Percentiles rank a stretch among this genome's conserved stretches.
These are phyloP conservation scores for Beauveria varroae DNA, from an alignment of 2,329 filamentous ascomycete species.

Conservation along the genomic window DNA sequence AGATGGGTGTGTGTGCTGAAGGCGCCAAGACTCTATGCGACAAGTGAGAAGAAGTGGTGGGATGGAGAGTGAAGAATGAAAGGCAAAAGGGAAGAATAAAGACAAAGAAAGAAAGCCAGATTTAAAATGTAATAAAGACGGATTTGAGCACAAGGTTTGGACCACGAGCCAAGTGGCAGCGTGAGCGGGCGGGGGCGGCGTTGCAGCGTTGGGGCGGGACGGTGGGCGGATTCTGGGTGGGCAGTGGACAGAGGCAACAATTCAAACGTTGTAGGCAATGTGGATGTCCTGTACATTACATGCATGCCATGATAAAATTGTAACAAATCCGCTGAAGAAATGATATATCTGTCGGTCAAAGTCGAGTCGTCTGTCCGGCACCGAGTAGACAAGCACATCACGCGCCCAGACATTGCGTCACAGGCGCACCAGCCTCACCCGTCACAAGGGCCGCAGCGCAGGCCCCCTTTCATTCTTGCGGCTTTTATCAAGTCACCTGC, in stretches of 20 bases:
- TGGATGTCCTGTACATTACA: not conserved
- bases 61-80: not conserved
- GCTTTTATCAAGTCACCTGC: not conserved
- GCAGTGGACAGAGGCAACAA: not conserved
- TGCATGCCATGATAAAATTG: no score
- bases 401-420: slow-evolving; percentile 7
- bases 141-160: not conserved
- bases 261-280: not conserved
- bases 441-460: not conserved
- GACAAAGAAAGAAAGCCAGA: not conserved
- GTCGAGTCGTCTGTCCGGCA: no score
- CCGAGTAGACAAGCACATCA: slow-evolving; percentile 3
- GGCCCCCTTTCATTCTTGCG: not conserved
- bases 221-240: not conserved
- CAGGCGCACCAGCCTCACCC: slow-evolving; percentile 2
- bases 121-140: not conserved
- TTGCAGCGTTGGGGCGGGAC: not conserved
- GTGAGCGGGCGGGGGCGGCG: slow-evolving; percentile 2
- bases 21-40: not conserved
- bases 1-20: not conserved
- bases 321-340: no score
- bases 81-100: not conserved
- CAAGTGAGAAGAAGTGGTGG: not conserved
- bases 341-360: no score
- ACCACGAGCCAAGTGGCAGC: not conserved